A percentile compares a stretch with the other conserved stretches of the same genome.
Conservation (phyloP, 805 yeast genomes). For the Starmera dryadoides region DNA sequence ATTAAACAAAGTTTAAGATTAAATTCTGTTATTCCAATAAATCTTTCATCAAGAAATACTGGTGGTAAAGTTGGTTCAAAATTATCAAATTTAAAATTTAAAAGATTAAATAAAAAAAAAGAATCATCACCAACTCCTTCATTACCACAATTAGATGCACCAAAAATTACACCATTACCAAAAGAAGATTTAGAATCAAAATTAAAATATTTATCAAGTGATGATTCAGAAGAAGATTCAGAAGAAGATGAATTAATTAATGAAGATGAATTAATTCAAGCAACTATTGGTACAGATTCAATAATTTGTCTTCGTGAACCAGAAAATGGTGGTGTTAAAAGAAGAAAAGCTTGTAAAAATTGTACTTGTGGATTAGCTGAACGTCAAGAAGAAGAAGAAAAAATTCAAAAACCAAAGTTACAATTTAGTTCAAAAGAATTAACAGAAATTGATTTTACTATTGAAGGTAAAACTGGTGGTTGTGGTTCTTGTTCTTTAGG, state of each 20-base stretch:
- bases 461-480: slow-evolving; percentile 96
- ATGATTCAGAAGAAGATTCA: slow-evolving; percentile 12
- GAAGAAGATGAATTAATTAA: slow-evolving; percentile 23
- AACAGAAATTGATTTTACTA: slow-evolving; percentile 89
- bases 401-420: slow-evolving; percentile 30
- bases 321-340: slow-evolving; percentile 41
- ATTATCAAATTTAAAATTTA: slow-evolving; percentile 19
- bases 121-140: slow-evolving; percentile 11
- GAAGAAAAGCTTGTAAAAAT: slow-evolving; percentile 95
- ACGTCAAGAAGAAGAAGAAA: slow-evolving; percentile 52
- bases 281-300: slow-evolving; percentile 30
- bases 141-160: slow-evolving; percentile 9
- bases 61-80: slow-evolving; percentile 14
- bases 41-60: background rate
- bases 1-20: slow-evolving; percentile 15
- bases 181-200: slow-evolving; percentile 11
- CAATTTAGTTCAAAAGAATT: slow-evolving; percentile 61
- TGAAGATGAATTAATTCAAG: slow-evolving; percentile 32
- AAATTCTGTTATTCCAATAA: slow-evolving; percentile 5
- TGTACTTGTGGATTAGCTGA: slow-evolving; percentile 97
- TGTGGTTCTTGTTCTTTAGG: slow-evolving; percentile 97
- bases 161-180: slow-evolving; percentile 1
- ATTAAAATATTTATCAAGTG: slow-evolving; percentile 14
- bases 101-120: slow-evolving; percentile 15
- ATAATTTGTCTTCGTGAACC: slow-evolving; percentile 37